Percentiles rank a stretch among this genome's conserved stretches.
These are phyloP conservation scores for Sonneratia alba DNA, from an alignment of 345 rosid genomes.

Conservation along the genomic window DNA sequence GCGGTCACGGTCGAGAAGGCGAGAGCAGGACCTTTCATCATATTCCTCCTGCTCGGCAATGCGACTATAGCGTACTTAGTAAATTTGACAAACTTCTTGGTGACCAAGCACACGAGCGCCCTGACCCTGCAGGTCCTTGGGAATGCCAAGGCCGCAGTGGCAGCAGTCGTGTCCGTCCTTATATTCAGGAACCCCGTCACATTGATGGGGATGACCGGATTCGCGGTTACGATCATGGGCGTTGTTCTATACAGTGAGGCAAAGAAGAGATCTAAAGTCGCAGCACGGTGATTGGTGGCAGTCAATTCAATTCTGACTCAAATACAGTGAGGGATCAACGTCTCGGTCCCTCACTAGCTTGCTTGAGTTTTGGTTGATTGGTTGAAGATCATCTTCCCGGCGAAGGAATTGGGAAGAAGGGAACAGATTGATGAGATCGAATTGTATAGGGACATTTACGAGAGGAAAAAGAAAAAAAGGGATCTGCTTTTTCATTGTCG, in stretches of 20 bases:
- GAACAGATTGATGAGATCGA: conserved; percentile 16
- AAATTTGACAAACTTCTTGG: conserved; percentile 88
- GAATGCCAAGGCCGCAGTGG: conserved; percentile 96
- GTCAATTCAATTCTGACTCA: conserved; percentile 25
- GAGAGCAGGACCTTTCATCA: conserved; percentile 45
- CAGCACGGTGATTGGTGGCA: conserved; percentile 26
- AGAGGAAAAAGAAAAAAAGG: conserved; percentile 16
- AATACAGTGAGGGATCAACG: conserved; percentile 24
- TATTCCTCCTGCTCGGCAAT: conserved; percentile 71
- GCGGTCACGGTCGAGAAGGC: conserved; percentile 69
- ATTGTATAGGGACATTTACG: conserved; percentile 36
- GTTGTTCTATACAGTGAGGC: conserved; percentile 98
- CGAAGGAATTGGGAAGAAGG: not conserved
- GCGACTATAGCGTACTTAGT: conserved; percentile 97
- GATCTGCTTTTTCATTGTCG: conserved; percentile 15
- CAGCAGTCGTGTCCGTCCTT: conserved; percentile 86
- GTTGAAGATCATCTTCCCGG: not conserved
- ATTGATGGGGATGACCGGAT: conserved; percentile 83
- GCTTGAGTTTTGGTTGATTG: conserved; percentile 15
- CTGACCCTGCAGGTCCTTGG: conserved; percentile 95
- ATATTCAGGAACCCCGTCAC: conserved; percentile 94
- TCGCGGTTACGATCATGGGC: conserved; percentile 84
- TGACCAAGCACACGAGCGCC: conserved; percentile 97
- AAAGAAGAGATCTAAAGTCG: conserved; percentile 94
- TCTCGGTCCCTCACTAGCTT: not conserved